Percentiles rank a stretch among this genome's conserved stretches.
These are phyloP conservation scores for Mucor irregularis DNA, from an alignment of 371 early-diverging fungal genomes.

Conservation along the genomic window DNA sequence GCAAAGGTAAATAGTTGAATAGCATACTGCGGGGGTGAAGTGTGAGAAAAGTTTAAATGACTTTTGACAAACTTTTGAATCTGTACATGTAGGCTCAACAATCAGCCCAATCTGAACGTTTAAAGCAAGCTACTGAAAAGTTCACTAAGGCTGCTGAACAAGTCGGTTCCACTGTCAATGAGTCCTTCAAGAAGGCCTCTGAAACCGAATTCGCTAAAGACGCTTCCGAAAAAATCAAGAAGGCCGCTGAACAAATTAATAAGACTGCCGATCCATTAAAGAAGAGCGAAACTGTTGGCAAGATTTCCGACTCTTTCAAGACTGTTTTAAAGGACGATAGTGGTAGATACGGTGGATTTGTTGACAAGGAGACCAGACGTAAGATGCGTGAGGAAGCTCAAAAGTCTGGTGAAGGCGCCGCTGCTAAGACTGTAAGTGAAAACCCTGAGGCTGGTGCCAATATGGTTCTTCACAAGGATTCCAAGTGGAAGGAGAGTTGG, in stretches of 20 bases:
- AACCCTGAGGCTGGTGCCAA: conserved; percentile 79
- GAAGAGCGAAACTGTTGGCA: conserved; percentile 73
- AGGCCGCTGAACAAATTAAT: conserved; percentile 54
- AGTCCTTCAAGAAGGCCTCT: conserved; percentile 83
- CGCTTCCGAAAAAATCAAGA: conserved; percentile 75
- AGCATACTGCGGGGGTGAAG: not conserved
- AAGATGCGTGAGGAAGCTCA: conserved; percentile 61
- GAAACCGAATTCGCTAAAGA: conserved; percentile 83
- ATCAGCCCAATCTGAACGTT: conserved; percentile 51
- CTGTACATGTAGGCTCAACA: conserved; percentile 32
- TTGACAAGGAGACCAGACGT: conserved; percentile 70
- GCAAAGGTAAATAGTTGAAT: conserved; percentile 49
- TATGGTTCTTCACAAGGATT: conserved; percentile 90
- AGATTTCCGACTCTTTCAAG: conserved; percentile 70
- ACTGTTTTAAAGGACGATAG: conserved; percentile 75
- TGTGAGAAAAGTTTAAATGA: not conserved
- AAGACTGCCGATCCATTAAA: conserved; percentile 77
- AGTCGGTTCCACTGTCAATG: conserved; percentile 73
- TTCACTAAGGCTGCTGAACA: conserved; percentile 74
- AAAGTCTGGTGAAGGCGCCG: conserved; percentile 21
- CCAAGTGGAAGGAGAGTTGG: conserved; percentile 93
- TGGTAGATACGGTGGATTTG: conserved; percentile 77
- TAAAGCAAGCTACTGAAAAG: conserved; percentile 76
- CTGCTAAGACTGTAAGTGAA: conserved; percentile 35
- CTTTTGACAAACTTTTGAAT: not conserved